Base-by-base conservation (phyloP, 2,329 filamentous ascomycete species). In the Fusarium chaquense region DNA sequence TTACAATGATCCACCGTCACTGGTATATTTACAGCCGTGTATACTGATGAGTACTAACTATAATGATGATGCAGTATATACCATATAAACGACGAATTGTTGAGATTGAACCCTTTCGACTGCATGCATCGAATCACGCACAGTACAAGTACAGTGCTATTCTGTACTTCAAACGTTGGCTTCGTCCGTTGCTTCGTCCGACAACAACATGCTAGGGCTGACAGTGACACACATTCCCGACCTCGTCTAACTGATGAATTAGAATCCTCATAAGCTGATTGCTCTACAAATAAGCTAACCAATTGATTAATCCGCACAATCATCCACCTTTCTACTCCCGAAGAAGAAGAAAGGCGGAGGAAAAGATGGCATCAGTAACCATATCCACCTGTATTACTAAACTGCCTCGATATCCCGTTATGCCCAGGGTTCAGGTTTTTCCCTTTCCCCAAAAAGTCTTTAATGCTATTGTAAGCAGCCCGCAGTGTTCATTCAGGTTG, bases 381-480 rank as follows among this genome's bases (percentile, higher is more conserved):
- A 63, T 44, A 63, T 63, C 49, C 56, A 52, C 46, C 52, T 51
- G 49, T 50, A 67, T 67, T 62, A 58, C 60, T 69, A 54, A 67
- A 41, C 47, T 35, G 4, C 45, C 24, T 36, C 45, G 18, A 15
- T 44, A 62, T 56, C 41, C 28, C 61, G 60, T 65, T 68, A 70
- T 62, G 60, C 35, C 47, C 33, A 40, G 58, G 26, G 35, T 40
- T 43, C 20, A 3, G 22, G 22, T 20, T 51, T 51, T 51, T 4
- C 18, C 5, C 22, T 35, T 24, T 30, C 16, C 35, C 33, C 7
- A 26, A 50, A 51, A 20, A 43, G 35, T 33, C 26, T 62, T 41
- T 41, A 40, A 40, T 72, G 71, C 69, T 73, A 64, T 73, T 61
- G 71, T 73, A 73, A 73, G 71, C 71, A 57, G 56, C 20, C 24